Evolutionary conservation across 495 filamentous ascomycete species (phyloP).

Genomic region (Aspergillus sparsus): DNA sequence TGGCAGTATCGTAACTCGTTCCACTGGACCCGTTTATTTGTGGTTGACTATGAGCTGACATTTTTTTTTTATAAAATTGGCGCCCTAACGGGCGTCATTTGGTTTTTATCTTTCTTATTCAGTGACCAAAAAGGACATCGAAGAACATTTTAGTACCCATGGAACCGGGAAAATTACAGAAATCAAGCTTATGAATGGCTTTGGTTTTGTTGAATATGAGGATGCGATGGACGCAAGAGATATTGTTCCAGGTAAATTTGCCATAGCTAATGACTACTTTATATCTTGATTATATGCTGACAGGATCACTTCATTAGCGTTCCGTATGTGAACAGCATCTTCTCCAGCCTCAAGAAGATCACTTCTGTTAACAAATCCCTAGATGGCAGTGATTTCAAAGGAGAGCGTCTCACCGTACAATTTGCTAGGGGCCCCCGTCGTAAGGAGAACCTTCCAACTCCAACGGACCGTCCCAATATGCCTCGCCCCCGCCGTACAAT

Average conservation of each 20-base stretch:
- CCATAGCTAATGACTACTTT: background rate
- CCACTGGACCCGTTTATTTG: conserved; percentile 26
- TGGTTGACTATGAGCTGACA: conserved; percentile 29
- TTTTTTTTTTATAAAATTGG: conserved; percentile 23
- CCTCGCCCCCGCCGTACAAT: conserved; percentile 93
- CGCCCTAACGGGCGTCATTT: conserved; percentile 29
- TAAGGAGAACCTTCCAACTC: conserved; percentile 71
- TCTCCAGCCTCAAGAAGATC: conserved; percentile 13
- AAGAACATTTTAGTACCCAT: conserved; percentile 92
- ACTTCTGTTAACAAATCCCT: conserved; percentile 30
- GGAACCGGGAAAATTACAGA: conserved; percentile 96
- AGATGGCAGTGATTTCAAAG: conserved; percentile 99
- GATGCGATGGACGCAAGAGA: conserved; percentile 96
- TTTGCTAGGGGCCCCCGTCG: conserved; percentile 94
- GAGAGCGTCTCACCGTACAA: conserved; percentile 93
- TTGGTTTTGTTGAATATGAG: conserved; percentile 99
- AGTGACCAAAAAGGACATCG: conserved; percentile 96
- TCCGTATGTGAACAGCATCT: conserved; percentile 46
- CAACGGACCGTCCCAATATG: conserved; percentile 66
- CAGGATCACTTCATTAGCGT: conserved; percentile 39
- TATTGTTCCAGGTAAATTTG: conserved; percentile 84
- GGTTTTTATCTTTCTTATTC: conserved; percentile 26
- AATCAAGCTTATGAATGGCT: conserved; percentile 99
- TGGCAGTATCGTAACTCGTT: conserved; percentile 24
- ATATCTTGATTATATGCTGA: conserved; percentile 20